phyloP scores from a whole-genome alignment of 441 rosid species.

The Euphorbia corollata region DNA sequence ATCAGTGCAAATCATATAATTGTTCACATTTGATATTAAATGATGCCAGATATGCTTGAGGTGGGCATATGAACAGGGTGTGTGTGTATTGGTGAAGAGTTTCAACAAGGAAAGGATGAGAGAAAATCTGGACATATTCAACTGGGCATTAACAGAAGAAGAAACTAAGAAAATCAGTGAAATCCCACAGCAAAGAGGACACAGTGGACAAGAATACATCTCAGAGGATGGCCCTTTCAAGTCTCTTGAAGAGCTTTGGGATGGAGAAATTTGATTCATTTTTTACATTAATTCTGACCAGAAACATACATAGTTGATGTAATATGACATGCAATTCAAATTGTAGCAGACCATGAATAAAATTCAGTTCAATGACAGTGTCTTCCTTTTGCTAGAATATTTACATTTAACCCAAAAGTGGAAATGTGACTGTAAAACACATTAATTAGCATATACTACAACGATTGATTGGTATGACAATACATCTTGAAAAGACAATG shows the following conservation, averaged over 20 bases:
- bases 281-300: no score
- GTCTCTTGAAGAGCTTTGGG: conserved; percentile 17
- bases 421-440: neutral
- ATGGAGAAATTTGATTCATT: conserved; percentile 12
- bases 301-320: no score
- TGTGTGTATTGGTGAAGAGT: conserved; percentile 15
- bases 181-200: conserved; percentile 12
- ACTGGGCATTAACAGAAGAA: conserved; percentile 14
- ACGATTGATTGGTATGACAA: neutral
- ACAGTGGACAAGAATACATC: conserved; percentile 4
- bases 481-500: conserved; percentile 6
- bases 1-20: neutral
- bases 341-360: neutral
- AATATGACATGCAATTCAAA: neutral
- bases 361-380: neutral
- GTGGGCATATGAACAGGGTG: conserved; percentile 18
- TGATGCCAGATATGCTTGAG: conserved; percentile 12
- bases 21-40: neutral
- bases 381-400: conserved; percentile 1
- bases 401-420: neutral
- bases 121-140: conserved; percentile 15
- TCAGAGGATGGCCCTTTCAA: conserved; percentile 15
- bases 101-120: conserved; percentile 17
- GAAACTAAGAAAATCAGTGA: conserved; percentile 7
- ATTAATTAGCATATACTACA: neutral